Base-by-base conservation (phyloP, 2,329 filamentous ascomycete species). In the Monilinia fructicola region DNA sequence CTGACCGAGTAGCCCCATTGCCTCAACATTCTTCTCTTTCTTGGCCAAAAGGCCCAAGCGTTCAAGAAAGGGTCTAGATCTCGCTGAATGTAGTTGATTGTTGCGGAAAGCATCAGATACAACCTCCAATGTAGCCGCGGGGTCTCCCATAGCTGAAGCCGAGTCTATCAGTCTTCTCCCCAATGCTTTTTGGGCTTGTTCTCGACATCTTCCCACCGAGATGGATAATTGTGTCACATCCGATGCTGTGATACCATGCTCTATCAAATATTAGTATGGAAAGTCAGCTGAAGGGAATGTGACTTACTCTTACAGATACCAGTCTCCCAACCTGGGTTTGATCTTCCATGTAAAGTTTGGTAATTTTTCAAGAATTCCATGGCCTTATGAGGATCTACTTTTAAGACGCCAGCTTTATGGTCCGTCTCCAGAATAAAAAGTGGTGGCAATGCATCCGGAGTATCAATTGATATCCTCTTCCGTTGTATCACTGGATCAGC, bases 1-100 rank as follows among this genome's bases (percentile, higher is more conserved):
- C 64, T 74, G 72, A 4, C 74, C 74, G 1, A 76, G 67, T 16
- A 76, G 56, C 9, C 69, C 67, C 72, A 76, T 74, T 12, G 75
- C 75, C 64, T 72, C 66, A 14, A 71, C 69, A 53, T 77, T 72
- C 11, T 71, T 62, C 9, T 71, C 67, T 4, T 68, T 70, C 61
- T 73, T 72, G 18, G 74, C 74, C 21, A 75, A 62, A 3, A 67
- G 53, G 40, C 68, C 64, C 7, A 77, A 67, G 18, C 64, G 67
- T 48, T 69, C 50, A 12, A 76, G 67, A 21, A 70, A 64, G 18
- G 38, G 35, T 12, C 48, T 42, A 35, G 69, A 69, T 0, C 69
- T 55, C 48, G 38, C 46, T 16, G 40, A 11, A 54, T 66, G 18
- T 2, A 73, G 46, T 1, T 26, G 55, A 3, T 64, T 66, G 3